phyloP scores from a whole-genome alignment of 2,329 filamentous ascomycete genomes.

The Boeremia lycopersici region DNA sequence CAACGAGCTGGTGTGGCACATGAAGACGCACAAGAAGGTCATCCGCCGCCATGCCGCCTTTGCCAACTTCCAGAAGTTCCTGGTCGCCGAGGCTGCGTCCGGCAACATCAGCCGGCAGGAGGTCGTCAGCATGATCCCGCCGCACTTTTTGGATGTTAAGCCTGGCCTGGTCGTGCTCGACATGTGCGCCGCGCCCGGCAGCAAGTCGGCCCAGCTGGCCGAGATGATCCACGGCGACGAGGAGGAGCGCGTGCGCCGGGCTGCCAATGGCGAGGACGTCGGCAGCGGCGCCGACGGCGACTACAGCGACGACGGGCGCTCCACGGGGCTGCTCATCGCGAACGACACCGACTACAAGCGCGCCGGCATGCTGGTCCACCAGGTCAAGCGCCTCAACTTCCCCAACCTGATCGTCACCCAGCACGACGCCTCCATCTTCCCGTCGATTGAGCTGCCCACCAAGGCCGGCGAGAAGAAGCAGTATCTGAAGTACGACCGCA shows the following conservation, averaged over 20 bases:
- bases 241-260: conserved; percentile 80
- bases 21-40: conserved; percentile 97
- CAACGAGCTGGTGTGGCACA: conserved; percentile 92
- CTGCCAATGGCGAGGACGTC: conserved; percentile 67
- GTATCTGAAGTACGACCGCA: conserved; percentile 96
- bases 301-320: conserved; percentile 78
- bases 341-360: conserved; percentile 98
- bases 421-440: conserved; percentile 95
- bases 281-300: conserved; percentile 60
- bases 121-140: conserved; percentile 98
- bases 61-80: conserved; percentile 93
- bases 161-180: conserved; percentile 94
- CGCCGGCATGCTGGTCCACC: conserved; percentile 95
- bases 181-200: conserved; percentile 94
- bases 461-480: conserved; percentile 61
- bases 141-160: conserved; percentile 85
- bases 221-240: conserved; percentile 94
- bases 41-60: conserved; percentile 93
- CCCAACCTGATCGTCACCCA: conserved; percentile 97
- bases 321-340: conserved; percentile 89
- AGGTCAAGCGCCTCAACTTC: conserved; percentile 95
- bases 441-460: conserved; percentile 82
- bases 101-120: conserved; percentile 98
- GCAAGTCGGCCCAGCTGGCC: conserved; percentile 93
- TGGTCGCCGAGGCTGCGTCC: conserved; percentile 95